Base-by-base conservation (phyloP, 352 stramenopile genomes). In the Thalassiosira livingstoniorum region DNA sequence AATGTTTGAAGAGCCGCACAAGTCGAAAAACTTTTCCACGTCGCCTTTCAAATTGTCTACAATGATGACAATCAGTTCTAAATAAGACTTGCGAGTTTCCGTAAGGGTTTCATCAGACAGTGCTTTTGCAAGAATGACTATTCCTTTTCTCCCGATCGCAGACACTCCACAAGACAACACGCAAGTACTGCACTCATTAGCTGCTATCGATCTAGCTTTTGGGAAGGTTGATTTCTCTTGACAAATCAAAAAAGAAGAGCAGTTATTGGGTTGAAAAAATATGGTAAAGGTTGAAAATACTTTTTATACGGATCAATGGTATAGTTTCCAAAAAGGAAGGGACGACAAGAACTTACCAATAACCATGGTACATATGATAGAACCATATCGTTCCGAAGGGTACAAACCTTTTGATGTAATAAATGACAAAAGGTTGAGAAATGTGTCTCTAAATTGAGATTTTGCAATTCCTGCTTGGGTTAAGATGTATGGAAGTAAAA, bases 401-500 rank as follows among this genome's bases (percentile, higher is more conserved):
- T 93, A 80, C 2, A 94, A 32, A 31, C 77, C 51, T 35, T 87
- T 86, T 21, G 76, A 74, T 74, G 72, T 91, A 1, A 93, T 68
- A 31, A 78, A 77, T 45, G 68, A 81, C 18, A 93, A 45, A 27
- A 94, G 64, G 39, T 93, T 78, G 2, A 83, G 58, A 70, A 92
- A 92, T 13, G 84, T 73, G 10, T 94, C 87, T 69, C 84, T 83
- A 58, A 93, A 93, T 54, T 90, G 80, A 27, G 81, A 89, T 75
- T 95, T 95, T 7, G 91, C 84, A 45, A 78, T 63, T 27, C 89
- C 89, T 18, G 86, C 70, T 78, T 91, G 95, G 32, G 95, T 90
- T 1, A 93, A 78, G 32, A 95, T 29, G 70, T 80, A 86, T 37
- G 90, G 89, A 35, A 95, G 76, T 21, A 95, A 75, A 45, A 90